A percentile compares a stretch with the other conserved stretches of the same genome.
Evolutionary conservation across 805 yeast species (phyloP).

Genomic region (Debaryomyces prosopidis): DNA sequence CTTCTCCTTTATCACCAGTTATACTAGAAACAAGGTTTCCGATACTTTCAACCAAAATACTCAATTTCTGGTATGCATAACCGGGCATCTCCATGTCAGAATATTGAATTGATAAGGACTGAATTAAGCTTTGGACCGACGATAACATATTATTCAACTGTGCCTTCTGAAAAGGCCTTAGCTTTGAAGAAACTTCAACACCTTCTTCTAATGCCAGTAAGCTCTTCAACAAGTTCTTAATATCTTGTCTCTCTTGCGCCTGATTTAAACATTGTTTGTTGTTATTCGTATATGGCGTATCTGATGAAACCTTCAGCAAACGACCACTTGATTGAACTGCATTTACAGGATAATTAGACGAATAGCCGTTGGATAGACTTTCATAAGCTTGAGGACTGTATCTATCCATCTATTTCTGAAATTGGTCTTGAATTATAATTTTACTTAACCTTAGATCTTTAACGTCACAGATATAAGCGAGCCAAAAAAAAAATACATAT

Average conservation of each 20-base stretch:
- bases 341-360: too few relatives aligned
- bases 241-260: neutral
- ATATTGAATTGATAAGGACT: constrained; percentile 11
- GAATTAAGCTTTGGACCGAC: constrained; percentile 9
- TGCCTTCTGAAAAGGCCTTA: constrained; percentile 7
- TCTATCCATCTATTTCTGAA: too few relatives aligned
- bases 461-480: too few relatives aligned
- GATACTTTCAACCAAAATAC: constrained; percentile 4
- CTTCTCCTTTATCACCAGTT: neutral
- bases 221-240: neutral
- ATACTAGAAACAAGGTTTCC: neutral
- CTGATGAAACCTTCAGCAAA: too few relatives aligned
- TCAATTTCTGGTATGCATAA: constrained; percentile 6
- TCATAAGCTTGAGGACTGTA: too few relatives aligned
- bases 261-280: neutral
- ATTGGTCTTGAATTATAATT: too few relatives aligned
- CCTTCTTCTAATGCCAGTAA: neutral
- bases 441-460: too few relatives aligned
- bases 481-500: too few relatives aligned
- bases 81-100: constrained; percentile 7
- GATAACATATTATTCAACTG: constrained; percentile 8
- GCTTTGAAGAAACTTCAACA: neutral
- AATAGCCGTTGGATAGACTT: too few relatives aligned
- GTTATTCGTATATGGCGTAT: too few relatives aligned
- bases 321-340: too few relatives aligned